phyloP scores from a whole-genome alignment of 441 rosid species.

The Erodium moschatum region DNA sequence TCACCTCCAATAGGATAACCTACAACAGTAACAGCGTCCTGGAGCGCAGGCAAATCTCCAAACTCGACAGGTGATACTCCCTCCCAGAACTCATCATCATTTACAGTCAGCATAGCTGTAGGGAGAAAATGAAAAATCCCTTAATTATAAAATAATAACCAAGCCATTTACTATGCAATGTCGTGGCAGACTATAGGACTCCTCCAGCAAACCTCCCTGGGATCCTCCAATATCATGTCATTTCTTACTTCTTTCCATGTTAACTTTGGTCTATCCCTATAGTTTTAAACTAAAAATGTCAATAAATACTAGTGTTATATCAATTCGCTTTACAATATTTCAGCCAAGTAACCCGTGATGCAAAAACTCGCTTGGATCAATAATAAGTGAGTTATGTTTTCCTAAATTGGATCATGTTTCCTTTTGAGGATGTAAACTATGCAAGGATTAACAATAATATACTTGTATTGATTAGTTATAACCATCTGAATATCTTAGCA shows the following conservation, averaged over 20 bases:
- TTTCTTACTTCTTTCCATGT: too few relatives aligned
- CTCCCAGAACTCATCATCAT: slow-evolving; percentile 85
- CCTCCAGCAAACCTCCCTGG: background rate
- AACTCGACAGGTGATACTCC: slow-evolving; percentile 81
- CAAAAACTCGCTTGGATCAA: background rate
- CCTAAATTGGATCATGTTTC: too few relatives aligned
- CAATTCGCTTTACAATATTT: background rate
- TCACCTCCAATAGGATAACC: slow-evolving; percentile 97
- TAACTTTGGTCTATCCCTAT: background rate
- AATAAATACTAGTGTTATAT: background rate
- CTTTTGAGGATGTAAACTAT: too few relatives aligned
- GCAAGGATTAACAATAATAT: too few relatives aligned
- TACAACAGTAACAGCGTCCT: slow-evolving; percentile 92
- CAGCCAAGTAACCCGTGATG: background rate
- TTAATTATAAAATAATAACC: background rate
- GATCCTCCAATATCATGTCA: too few relatives aligned
- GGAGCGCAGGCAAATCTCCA: slow-evolving; percentile 86
- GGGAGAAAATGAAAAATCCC: slow-evolving; percentile 6
- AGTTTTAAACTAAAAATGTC: background rate
- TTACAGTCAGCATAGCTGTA: slow-evolving; percentile 79
- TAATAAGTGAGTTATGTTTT: background rate
- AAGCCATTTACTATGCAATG: background rate
- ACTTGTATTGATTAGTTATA: too few relatives aligned
- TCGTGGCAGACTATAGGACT: background rate
- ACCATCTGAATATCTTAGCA: too few relatives aligned